phyloP scores from a whole-genome alignment of 2,329 filamentous ascomycete species.

The Colletotrichum graminicola region DNA sequence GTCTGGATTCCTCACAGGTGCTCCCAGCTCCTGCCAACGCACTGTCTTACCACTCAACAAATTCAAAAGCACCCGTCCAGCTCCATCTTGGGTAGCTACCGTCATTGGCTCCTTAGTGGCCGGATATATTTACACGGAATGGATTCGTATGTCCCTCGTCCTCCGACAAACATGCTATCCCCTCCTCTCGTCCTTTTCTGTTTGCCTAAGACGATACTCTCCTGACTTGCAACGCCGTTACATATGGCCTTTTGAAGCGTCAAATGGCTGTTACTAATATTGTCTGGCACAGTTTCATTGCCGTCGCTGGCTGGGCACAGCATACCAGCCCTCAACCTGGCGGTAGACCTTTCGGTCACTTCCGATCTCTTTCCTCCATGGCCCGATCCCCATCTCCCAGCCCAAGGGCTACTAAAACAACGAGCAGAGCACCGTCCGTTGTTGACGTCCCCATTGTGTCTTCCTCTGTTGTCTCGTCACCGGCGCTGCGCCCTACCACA shows the following conservation, averaged over 20 bases:
- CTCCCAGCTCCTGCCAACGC: constrained; percentile 13
- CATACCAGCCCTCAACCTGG: constrained; percentile 52
- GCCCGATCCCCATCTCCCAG: constrained; percentile 53
- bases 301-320: constrained; percentile 66
- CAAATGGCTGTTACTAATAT: constrained; percentile 38
- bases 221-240: constrained; percentile 1
- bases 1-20: constrained; percentile 1
- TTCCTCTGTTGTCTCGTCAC: constrained; percentile 50
- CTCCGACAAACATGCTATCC: constrained; percentile 13
- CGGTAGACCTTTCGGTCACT: constrained; percentile 59
- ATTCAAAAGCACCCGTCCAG: neutral
- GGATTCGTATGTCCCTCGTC: constrained; percentile 36
- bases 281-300: constrained; percentile 61
- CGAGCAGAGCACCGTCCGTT: constrained; percentile 53
- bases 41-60: constrained; percentile 25
- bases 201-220: neutral
- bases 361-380: constrained; percentile 67
- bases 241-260: neutral
- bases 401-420: constrained; percentile 53
- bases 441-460: constrained; percentile 56
- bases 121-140: constrained; percentile 17
- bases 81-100: constrained; percentile 15
- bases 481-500: constrained; percentile 52
- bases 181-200: neutral
- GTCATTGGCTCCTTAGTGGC: neutral